Evolutionary conservation across 2,329 filamentous ascomycete genomes (phyloP), one percentile per base, ranked within the genome.

Genomic region (Fusarium sp.): DNA sequence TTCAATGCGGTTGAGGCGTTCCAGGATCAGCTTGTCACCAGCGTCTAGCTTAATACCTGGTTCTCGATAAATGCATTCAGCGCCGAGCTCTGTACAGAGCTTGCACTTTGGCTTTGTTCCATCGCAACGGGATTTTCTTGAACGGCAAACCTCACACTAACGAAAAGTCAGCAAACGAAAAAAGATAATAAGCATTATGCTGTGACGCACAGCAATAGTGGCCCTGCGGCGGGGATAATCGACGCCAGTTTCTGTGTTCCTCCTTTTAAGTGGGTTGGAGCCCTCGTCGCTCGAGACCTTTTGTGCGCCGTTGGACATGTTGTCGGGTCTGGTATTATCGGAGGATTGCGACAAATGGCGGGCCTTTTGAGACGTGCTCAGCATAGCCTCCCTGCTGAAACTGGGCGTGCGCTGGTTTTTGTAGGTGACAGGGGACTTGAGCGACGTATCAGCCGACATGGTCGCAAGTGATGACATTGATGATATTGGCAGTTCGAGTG

Each of bases 1-100:
- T 79, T 96, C 93, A 74, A 96, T 94, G 56, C 91, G 89, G 73
- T 87, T 89, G 37, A 96, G 84, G 59, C 91, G 90, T 77, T 95
- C 93, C 40, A 96, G 82, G 66, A 96, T 96, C 60, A 96, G 84
- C 81, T 94, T 95, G 83, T 95, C 93, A 70, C 93, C 93, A 37
- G 92, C 92, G 78, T 96, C 93, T 12, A 96, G 87, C 81, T 96
- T 96, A 83, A 95, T 93, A 4, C 92, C 92, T 9, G 93, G 93
- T 78, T 96, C 93, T 69, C 93, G 88, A 79, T 96, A 96, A 70
- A 94, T 87, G 79, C 93, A 96, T 69, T 95, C 92, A 46, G 92
- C 93, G 57, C 92, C 92, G 42, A 95, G 84, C 77, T 95, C 93
- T 12, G 91, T 90, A 81, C 93, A 96, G 37, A 96, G 88, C 79